Evolutionary conservation across 768 basidiomycete genomes (phyloP).

Genomic region (Boletus subcaerulescens): DNA sequence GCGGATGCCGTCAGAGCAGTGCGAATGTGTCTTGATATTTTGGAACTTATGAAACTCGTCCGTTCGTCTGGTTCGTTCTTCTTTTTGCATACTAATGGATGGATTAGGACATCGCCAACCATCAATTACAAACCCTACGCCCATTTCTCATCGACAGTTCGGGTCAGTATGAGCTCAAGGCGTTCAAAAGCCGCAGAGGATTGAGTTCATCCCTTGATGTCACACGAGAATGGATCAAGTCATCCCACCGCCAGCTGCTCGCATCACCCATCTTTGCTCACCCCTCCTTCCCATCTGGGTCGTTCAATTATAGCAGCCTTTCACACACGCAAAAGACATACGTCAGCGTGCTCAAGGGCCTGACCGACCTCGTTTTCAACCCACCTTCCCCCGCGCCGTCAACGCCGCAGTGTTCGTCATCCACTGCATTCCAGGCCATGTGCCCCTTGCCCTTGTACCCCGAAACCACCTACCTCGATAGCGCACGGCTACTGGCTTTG

Average conservation of each 20-base stretch:
- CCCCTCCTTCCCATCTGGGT: conserved; percentile 41
- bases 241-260: conserved; percentile 48
- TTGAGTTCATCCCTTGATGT: conserved; percentile 43
- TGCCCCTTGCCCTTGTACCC: conserved; percentile 50
- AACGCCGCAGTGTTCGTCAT: conserved; percentile 27
- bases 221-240: conserved; percentile 65
- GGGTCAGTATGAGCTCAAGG: conserved; percentile 73
- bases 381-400: conserved; percentile 42
- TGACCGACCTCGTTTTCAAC: conserved; percentile 65
- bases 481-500: conserved; percentile 60
- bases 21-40: conserved; percentile 81
- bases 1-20: conserved; percentile 71
- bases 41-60: conserved; percentile 95
- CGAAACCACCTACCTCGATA: conserved; percentile 82
- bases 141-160: conserved; percentile 84
- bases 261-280: conserved; percentile 42
- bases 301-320: conserved; percentile 43
- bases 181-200: conserved; percentile 62
- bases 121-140: conserved; percentile 89
- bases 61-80: conserved; percentile 33
- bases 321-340: conserved; percentile 46
- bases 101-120: conserved; percentile 89
- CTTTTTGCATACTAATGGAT: conserved; percentile 19
- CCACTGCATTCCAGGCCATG: conserved; percentile 31
- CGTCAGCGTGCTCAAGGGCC: conserved; percentile 52